Evolutionary conservation across 495 filamentous ascomycete genomes (phyloP), one percentile per base, ranked within the genome.

Genomic region (Aspergillus nanangensis): DNA sequence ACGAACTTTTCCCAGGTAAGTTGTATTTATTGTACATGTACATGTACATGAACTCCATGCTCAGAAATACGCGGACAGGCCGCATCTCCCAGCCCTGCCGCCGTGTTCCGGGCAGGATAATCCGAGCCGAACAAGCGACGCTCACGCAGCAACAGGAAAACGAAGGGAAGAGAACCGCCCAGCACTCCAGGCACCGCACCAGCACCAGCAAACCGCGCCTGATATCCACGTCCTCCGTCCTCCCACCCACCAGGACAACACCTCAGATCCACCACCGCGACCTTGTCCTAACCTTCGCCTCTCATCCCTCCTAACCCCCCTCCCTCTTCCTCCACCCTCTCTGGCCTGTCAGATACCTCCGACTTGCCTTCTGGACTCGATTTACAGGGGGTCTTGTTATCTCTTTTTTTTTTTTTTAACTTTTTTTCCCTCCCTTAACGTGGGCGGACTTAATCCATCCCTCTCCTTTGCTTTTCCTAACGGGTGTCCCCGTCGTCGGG

Each of bases 71-170:
- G 68, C 67, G 37, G 47, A 49, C 39, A 60, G 52, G 56, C 56
- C 47, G 62, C 62, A 65, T 59, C 63, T 60, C 52, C 58, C 66
- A 67, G 65, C 65, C 65, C 58, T 61, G 44, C 47, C 45, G 53
- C 53, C 55, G 55, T 37, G 38, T 47, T 62, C 58, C 56, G 60
- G 42, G 8, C 40, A 48, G 45, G 62, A 62, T 71, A 50, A 67
- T 71, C 68, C 68, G 68, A 22, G 61, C 66, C 68, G 68, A 68
- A 62, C 68, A 71, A 71, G 68, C 68, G 68, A 71, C 59, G 64
- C 58, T 55, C 58, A 59, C 56, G 57, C 62, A 61, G 58, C 53
- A 45, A 48, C 53, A 44, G 61, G 51, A 44, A 51, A 51, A 45
- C 47, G 50, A 55, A 45, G 61, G 50, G 44, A 51, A 51, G 47